Evolutionary conservation across 495 filamentous ascomycete genomes (phyloP).

Genomic region (Neurospora cerealis): DNA sequence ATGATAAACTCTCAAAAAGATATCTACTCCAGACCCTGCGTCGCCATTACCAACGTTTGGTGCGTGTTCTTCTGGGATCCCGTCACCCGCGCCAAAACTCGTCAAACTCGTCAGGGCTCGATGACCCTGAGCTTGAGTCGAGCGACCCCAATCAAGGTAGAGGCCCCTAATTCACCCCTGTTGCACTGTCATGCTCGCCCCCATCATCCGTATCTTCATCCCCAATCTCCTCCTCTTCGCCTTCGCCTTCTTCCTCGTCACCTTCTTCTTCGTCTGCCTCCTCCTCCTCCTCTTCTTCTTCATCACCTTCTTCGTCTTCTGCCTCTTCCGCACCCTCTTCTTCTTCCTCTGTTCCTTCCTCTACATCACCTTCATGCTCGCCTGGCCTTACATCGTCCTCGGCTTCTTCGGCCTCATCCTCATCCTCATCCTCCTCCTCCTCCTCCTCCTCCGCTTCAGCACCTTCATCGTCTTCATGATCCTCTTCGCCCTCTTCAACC

Average conservation of each 20-base stretch:
- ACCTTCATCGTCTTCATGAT: not conserved
- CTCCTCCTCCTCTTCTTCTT: conserved; percentile 4
- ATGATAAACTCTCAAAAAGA: not conserved
- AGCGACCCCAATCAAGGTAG: not conserved
- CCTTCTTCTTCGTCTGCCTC: not conserved
- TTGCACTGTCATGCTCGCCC: not conserved
- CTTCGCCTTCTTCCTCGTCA: not conserved
- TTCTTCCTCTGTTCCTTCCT: not conserved
- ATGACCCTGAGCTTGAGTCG: not conserved
- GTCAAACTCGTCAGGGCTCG: not conserved
- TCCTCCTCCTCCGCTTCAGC: conserved; percentile 1
- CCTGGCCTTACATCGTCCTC: not conserved
- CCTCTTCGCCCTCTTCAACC: conserved; percentile 6
- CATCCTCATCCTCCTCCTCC: not conserved
- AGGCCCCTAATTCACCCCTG: not conserved
- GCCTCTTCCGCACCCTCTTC: not conserved
- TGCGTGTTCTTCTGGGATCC: not conserved
- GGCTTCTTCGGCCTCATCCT: not conserved
- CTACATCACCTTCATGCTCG: conserved; percentile 1
- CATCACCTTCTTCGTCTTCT: not conserved
- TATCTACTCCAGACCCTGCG: not conserved
- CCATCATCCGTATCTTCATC: not conserved
- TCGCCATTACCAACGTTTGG: not conserved
- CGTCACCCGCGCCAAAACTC: not conserved
- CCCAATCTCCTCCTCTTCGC: conserved; percentile 1